Base-by-base conservation (phyloP, 495 filamentous ascomycete species). In the Talaromyces nanjingensis region DNA sequence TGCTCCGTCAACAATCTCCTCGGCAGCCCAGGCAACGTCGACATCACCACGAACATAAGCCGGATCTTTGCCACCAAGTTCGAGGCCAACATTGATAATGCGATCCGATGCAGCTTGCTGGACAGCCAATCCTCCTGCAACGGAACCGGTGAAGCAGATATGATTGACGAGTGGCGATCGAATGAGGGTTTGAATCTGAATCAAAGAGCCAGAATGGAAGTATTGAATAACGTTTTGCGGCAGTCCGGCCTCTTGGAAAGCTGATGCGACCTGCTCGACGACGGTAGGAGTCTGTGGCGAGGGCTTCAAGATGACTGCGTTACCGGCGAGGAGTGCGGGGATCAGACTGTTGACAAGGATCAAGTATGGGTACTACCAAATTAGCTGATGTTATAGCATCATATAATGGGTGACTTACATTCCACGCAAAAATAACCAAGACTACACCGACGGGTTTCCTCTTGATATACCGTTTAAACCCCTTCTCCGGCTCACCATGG, bases 111-210 rank as follows among this genome's bases (percentile, higher is more conserved):
- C 92, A 6, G 90, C 90, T 65, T 85, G 83, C 71, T 96, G 92
- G n/a, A 97, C 88, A 1, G 88, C 83, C 49, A 96, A 76, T 8
- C 93, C 93, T 47, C 91, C 91, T 27, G 88, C 87, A 2, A 96
- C 90, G 4, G 93, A 97, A n/a, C 93, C 93, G 2, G 93, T 97
- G 72, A 97, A 97, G 75, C 91, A 93, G 49, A 97, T 83, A 11
- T 91, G 79, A 37, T 85, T 78, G 62, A 97, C 82, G 63, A 86
- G 82, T 0, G 91, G 89, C 53, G 89, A 83, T n/a, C 85, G 78
- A 34, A 93, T 82, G 22, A 97, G 74, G 1, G 83, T 78, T 72
- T 93, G 89, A 62, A 97, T 84, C 42, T 84, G 80, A 34, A 76
- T 70, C 20, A 86, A 80, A 47, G 90, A 89, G 8, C 93, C 93